Evolutionary conservation across 495 filamentous ascomycete species (phyloP).

Genomic region (Gamarada debralockiae): DNA sequence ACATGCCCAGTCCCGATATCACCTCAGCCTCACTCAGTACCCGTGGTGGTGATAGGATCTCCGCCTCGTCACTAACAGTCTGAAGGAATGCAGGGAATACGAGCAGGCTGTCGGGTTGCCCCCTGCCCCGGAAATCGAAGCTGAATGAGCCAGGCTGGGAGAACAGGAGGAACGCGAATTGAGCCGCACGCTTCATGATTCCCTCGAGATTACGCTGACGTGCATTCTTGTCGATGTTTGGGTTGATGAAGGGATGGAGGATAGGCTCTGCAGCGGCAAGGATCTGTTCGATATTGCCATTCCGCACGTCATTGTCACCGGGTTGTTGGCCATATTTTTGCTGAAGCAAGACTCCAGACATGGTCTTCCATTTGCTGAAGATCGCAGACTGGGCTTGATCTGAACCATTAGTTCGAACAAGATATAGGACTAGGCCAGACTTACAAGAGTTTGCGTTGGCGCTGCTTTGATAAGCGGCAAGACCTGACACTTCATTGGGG

Average conservation of each 20-base stretch:
- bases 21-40: no score
- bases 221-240: conserved; percentile 17
- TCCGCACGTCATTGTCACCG: conserved; percentile 22
- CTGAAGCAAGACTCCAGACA: conserved; percentile 30
- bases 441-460: no score
- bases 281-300: conserved; percentile 19
- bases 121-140: conserved; percentile 28
- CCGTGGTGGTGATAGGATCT: no score
- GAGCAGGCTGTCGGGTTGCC: conserved; percentile 24
- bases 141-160: conserved; percentile 29
- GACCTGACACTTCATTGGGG: no score
- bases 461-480: no score
- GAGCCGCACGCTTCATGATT: conserved; percentile 30
- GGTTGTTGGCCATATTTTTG: conserved; percentile 21
- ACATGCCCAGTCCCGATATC: no score
- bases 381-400: conserved; percentile 19
- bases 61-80: no score
- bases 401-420: no score
- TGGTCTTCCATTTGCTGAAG: conserved; percentile 29
- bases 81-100: conserved; percentile 35
- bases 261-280: conserved; percentile 21
- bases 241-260: conserved; percentile 24
- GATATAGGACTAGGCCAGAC: no score
- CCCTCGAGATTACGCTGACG: conserved; percentile 30
- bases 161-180: conserved; percentile 34